These are phyloP conservation scores for Amniculicola lignicola DNA, from an alignment of 495 filamentous ascomycete genomes.

Conservation along the genomic window DNA sequence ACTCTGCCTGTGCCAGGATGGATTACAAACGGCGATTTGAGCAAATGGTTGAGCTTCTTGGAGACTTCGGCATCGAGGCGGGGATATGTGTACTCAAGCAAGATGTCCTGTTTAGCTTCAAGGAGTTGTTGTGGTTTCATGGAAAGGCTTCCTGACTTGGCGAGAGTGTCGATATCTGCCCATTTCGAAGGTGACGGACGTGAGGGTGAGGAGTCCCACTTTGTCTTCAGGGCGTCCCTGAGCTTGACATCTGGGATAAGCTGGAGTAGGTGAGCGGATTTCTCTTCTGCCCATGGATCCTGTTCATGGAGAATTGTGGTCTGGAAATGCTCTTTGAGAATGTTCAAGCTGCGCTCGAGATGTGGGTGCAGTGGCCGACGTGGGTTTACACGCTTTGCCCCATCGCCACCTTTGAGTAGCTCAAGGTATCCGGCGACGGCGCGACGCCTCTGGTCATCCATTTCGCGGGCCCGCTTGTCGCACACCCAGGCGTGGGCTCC, in stretches of 20 bases:
- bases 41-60: constrained; percentile 95
- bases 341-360: constrained; percentile 78
- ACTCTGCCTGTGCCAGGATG: constrained; percentile 92
- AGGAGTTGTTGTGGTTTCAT: constrained; percentile 59
- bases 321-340: constrained; percentile 75
- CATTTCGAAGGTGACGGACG: constrained; percentile 77
- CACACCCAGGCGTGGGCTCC: constrained; percentile 99
- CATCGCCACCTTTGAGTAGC: constrained; percentile 75
- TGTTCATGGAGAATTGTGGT: constrained; percentile 75
- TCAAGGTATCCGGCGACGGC: constrained; percentile 87
- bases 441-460: constrained; percentile 79
- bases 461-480: constrained; percentile 73
- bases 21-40: constrained; percentile 93
- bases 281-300: constrained; percentile 74
- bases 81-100: constrained; percentile 98
- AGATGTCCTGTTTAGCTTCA: constrained; percentile 91
- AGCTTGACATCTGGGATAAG: constrained; percentile 72
- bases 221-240: constrained; percentile 72
- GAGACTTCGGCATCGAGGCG: constrained; percentile 92
- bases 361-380: constrained; percentile 88
- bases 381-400: constrained; percentile 83
- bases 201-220: constrained; percentile 81
- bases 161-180: constrained; percentile 85
- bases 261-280: constrained; percentile 70
- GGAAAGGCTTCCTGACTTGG: constrained; percentile 66